A percentile compares a stretch with the other conserved stretches of the same genome.
These are phyloP conservation scores for Gigaspora rosea DNA, from an alignment of 192 early-diverging fungal genomes.

Conservation along the genomic window DNA sequence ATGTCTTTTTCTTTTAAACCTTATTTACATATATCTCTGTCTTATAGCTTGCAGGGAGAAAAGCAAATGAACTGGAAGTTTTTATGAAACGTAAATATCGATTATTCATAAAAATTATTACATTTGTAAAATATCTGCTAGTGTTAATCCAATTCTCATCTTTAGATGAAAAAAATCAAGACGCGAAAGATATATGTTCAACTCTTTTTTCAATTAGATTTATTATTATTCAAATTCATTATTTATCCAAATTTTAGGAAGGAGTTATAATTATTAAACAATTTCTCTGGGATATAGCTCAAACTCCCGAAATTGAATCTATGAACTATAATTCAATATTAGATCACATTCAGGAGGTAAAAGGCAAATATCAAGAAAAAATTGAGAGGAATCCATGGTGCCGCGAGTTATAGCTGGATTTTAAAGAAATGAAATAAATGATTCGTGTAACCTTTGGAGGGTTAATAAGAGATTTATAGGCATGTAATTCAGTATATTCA, in stretches of 20 bases:
- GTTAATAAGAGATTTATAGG: no score
- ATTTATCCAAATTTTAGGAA: constrained; percentile 34
- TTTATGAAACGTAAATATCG: constrained; percentile 45
- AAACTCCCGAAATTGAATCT: constrained; percentile 38
- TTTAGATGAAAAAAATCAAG: constrained; percentile 25
- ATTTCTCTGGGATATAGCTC: constrained; percentile 52
- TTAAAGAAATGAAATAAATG: no score
- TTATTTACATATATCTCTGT: background rate
- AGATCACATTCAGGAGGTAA: constrained; percentile 46
- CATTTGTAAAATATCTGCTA: background rate
- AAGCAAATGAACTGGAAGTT: constrained; percentile 86
- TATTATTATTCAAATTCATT: background rate
- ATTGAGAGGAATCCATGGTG: constrained; percentile 68
- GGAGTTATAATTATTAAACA: constrained; percentile 33
- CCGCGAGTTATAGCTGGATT: constrained; percentile 53
- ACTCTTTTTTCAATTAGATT: constrained; percentile 32
- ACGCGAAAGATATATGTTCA: constrained; percentile 38
- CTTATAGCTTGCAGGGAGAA: constrained; percentile 73
- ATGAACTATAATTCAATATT: constrained; percentile 46
- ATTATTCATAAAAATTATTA: constrained; percentile 1
- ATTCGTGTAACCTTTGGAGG: no score
- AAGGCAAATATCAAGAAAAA: constrained; percentile 55
- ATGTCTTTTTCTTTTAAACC: background rate
- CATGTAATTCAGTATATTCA: no score
- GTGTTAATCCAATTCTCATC: constrained; percentile 45